These are phyloP conservation scores for Eutypella sp. DNA, from an alignment of 2,329 filamentous ascomycete genomes.

Conservation along the genomic window DNA sequence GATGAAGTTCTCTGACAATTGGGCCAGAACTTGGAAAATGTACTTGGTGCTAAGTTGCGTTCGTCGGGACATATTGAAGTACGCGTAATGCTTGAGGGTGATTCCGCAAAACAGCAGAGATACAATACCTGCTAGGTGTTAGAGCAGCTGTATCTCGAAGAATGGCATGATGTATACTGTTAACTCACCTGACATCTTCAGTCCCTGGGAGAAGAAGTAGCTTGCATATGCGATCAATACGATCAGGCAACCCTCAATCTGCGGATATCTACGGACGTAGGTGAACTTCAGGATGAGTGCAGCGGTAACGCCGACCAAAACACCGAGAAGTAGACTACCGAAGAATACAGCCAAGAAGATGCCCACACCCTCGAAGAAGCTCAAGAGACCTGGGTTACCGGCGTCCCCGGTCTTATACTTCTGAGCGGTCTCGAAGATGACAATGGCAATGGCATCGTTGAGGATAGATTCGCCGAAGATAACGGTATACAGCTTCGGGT, in stretches of 20 bases:
- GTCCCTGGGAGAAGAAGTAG: slow-evolving; percentile 96
- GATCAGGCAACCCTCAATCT: slow-evolving; percentile 94
- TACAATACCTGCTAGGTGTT: slow-evolving; percentile 67
- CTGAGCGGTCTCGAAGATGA: slow-evolving; percentile 96
- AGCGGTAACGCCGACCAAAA: slow-evolving; percentile 79
- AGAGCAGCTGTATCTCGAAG: neutral
- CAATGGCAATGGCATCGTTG: slow-evolving; percentile 97
- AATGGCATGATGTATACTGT: neutral
- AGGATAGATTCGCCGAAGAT: slow-evolving; percentile 98
- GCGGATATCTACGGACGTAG: slow-evolving; percentile 83
- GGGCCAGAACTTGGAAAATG: slow-evolving; percentile 88
- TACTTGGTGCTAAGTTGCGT: slow-evolving; percentile 98
- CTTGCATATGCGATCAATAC: slow-evolving; percentile 92
- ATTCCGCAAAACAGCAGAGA: slow-evolving; percentile 97
- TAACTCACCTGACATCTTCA: slow-evolving; percentile 84
- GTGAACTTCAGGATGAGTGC: slow-evolving; percentile 92
- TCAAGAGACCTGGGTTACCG: slow-evolving; percentile 70
- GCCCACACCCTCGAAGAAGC: slow-evolving; percentile 84
- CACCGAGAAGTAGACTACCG: slow-evolving; percentile 83
- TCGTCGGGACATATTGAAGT: slow-evolving; percentile 98
- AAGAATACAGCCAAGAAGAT: slow-evolving; percentile 97
- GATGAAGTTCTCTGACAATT: slow-evolving; percentile 98
- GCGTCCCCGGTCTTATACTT: slow-evolving; percentile 75
- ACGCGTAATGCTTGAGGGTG: slow-evolving; percentile 96
- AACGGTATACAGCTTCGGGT: slow-evolving; percentile 96